Evolutionary conservation across 78 protist species (phyloP), one percentile per base, ranked within the genome.

Genomic region (Dictyostelium firmibasis): DNA sequence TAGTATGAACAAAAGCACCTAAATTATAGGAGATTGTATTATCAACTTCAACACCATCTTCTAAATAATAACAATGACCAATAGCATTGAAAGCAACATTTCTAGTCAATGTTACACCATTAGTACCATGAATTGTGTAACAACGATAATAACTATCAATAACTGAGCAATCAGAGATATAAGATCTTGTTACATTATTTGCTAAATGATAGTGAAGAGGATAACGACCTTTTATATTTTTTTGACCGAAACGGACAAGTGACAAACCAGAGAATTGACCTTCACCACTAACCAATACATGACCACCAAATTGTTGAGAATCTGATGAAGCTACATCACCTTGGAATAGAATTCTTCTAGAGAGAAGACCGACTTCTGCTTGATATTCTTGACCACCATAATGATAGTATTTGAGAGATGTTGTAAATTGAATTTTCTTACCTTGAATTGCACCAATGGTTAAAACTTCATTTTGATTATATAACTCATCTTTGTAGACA

Each of bases 21-120:
- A 96, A 43, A 57, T 96, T 96, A 78, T 85, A 94, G 4, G 91
- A 10, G 60, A 96, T 43, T 27, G 35, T 83, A 81, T 96, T 96
- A 38, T 85, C 36, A 35, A 92, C 92, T 38, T 96, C 98, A 70
- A 91, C 75, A 43, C 98, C 98, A 91, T 91, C 96, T 50, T 96
- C 98, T 20, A 96, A 23, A 43, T 91, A 96, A 84, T 64, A 94
- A 35, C 97, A 94, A 81, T 94, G 96, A 14, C 98, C 98, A 50
- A 44, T 91, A 41, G 84, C 93, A 81, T 96, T 95, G 69, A 84
- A 97, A 1, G 95, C 96, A 43, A 86, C 91, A 38, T 97, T 97
- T 41, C 75, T 16, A 20, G 36, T 14, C 5, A 97, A 9, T 6
- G 57, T 36, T 18, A 93, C 41, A 31, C 78, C n/a, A 69, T 94